Evolutionary conservation across 2,329 filamentous ascomycete species (phyloP), one percentile per base, ranked within the genome.

Genomic region (Alternaria novae-zelandiae): DNA sequence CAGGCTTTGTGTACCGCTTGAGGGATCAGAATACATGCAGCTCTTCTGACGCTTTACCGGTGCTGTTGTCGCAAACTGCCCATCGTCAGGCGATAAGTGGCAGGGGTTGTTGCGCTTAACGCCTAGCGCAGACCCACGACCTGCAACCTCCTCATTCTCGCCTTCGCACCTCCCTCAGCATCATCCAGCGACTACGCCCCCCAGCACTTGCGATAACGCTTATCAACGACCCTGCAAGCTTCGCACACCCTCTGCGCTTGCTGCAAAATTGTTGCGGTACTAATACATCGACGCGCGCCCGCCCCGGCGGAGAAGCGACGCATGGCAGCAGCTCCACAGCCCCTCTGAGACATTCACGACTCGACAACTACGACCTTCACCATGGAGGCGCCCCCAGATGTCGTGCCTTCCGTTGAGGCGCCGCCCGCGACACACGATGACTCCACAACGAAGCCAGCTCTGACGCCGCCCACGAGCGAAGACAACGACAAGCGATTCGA

Each of bases 381-480:
- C 20, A 79, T 79, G 77, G 77, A 78, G 15, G 74, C 63, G 36
- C 68, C 70, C n/a, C 44, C 60, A 20, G 71, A 76, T 25, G 66
- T 79, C 44, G 66, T 79, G 51, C 71, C 75, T 56, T 80, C 78
- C 17, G 75, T 79, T 12, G 78, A 80, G 71, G 70, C 73, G 26
- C 68, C 71, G 32, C 50, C 63, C 41, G 64, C 60, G 43, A 69
- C 64, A 23, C 61, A 71, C 53, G 75, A 78, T 63, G 72, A 79
- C 53, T 49, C 69, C 23, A 47, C 69, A 13, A 68, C 76, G 20
- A 80, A 80, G 60, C 75, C 80, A 41, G 83, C 83, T 56, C 76
- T 85, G 68, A 86, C 84, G 58, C 84, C 84, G 62, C 84, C 84
- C 10, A 85, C 84, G 43, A 85, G 83, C 74, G 84, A 86, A 73